Conservation (phyloP, 176 grass and related monocot genomes). For the Eragrostis nindensis region DNA sequence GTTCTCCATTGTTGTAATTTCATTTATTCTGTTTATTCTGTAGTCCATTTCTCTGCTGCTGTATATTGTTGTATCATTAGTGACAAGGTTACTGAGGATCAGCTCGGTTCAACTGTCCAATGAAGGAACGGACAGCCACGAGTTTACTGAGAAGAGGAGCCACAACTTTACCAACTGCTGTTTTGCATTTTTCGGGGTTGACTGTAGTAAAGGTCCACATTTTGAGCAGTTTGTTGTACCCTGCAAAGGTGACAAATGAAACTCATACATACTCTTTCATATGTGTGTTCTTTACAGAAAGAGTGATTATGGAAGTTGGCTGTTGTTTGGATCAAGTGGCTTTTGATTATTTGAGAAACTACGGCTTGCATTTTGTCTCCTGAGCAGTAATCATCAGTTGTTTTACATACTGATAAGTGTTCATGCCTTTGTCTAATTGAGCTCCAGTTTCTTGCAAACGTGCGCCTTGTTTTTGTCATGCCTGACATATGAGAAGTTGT, state of each 20-base stretch:
- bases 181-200: conserved; percentile 45
- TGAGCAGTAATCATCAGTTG: not conserved
- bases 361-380: not conserved
- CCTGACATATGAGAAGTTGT: too few relatives aligned
- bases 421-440: too few relatives aligned
- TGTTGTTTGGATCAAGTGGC: not conserved
- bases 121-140: conserved; percentile 44
- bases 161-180: conserved; percentile 23
- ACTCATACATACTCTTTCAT: conserved; percentile 25
- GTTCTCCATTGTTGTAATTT: conserved; percentile 51
- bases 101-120: conserved; percentile 42
- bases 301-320: conserved; percentile 14
- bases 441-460: too few relatives aligned
- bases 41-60: conserved; percentile 53
- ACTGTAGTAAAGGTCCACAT: conserved; percentile 27
- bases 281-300: conserved; percentile 18
- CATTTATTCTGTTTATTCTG: conserved; percentile 60
- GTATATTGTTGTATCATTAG: conserved; percentile 64
- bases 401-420: not conserved
- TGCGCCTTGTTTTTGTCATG: too few relatives aligned
- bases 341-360: not conserved
- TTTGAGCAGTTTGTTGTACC: conserved; percentile 37
- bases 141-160: conserved; percentile 29
- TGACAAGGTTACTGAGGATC: conserved; percentile 48
- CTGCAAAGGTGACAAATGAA: conserved; percentile 41